phyloP scores from a whole-genome alignment of 257 asterid genomes.

The Solanum etuberosum region DNA sequence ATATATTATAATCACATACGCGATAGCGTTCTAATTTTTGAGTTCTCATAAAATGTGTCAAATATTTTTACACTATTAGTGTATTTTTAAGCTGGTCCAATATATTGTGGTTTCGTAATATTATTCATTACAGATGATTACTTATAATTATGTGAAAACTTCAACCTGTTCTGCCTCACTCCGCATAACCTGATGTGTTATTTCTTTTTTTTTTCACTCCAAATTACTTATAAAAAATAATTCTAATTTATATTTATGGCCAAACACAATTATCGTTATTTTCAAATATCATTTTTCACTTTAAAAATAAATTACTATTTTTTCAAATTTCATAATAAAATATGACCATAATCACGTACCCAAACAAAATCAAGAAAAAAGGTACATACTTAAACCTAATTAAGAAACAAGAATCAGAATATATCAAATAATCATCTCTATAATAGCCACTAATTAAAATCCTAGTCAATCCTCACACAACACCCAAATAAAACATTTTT shows the following conservation, averaged over 20 bases:
- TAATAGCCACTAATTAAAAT: neutral
- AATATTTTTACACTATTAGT: neutral
- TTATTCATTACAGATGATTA: neutral
- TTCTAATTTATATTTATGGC: too few species aligned
- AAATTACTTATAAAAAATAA: too few species aligned
- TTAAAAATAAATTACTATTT: too few species aligned
- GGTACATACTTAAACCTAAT: neutral
- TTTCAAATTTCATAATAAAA: neutral
- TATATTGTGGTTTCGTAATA: too few species aligned
- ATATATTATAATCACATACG: neutral
- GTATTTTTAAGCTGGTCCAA: neutral
- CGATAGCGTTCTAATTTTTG: neutral
- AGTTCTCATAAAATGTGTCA: neutral
- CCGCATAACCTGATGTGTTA: fast-evolving
- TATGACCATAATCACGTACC: neutral
- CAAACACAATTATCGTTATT: neutral
- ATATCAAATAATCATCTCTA: neutral
- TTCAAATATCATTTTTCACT: too few species aligned
- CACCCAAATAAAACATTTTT: neutral
- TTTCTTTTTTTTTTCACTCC: too few species aligned
- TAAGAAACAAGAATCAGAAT: neutral
- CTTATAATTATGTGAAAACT: neutral
- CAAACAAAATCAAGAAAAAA: too few species aligned
- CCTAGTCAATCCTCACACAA: neutral
- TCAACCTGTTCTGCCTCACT: fast-evolving